Evolutionary conservation across 2,329 filamentous ascomycete genomes (phyloP), one percentile per base, ranked within the genome.

Genomic region (Acephala macrosclerotiorum): DNA sequence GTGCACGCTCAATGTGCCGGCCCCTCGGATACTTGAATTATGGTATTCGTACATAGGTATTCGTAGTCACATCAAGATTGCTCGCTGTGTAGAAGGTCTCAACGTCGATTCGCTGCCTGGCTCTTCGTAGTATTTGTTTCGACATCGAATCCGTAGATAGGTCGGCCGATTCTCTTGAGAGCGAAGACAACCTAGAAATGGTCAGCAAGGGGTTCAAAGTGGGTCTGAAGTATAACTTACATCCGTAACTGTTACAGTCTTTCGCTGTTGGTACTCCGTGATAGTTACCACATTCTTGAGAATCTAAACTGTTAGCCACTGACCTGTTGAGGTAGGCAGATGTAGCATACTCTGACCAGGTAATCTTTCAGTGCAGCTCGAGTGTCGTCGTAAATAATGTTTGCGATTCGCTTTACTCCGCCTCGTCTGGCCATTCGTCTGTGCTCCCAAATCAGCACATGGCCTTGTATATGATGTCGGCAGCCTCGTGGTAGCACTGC

Each of bases 351-450:
- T 33, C 69, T 68, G 5, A 78, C 70, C 0, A 94, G 77, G 0
- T 83, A 80, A 0, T 71, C 66, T 25, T 82, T 86, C 1, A 94
- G 60, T 0, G 81, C 86, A 0, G 3, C 20, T 0, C 92, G 81
- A 0, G 83, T 76, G 0, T 91, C 89, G 0, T 88, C 81, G 72
- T 94, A 94, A 2, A 94, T 89, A 0, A 55, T 69, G 0, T 75
- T 84, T 0, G 88, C 89, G 9, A 94, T 93, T 0, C 91, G 82
- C 75, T 94, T 94, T 0, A 95, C 89, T 0, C 92, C 92, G 1
- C 91, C 92, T 7, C 92, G 87, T 6, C 92, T 86, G 1, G 92
- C 92, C 0, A 95, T 78, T 47, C 91, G 89, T 70, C 91, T 72
- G 58, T 71, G 56, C 7, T 14, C 18, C 25, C n/a, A 6, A 36